Evolutionary conservation across 2,329 filamentous ascomycete species (phyloP).

Genomic region (Ceratocystis cubensis): DNA sequence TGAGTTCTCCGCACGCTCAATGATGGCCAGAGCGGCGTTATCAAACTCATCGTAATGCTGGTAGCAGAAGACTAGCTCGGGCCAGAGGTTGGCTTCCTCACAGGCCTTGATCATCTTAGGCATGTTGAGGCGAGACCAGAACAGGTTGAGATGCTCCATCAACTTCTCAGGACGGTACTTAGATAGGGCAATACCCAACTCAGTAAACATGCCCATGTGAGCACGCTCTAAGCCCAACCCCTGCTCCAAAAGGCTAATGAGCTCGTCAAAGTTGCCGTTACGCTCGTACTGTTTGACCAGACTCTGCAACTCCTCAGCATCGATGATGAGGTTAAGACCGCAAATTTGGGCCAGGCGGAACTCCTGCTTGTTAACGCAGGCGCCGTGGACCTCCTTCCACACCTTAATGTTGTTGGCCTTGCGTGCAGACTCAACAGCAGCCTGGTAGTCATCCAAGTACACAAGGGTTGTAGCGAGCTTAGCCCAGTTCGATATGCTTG

Average conservation of each 20-base stretch:
- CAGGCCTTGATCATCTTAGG: constrained; percentile 90
- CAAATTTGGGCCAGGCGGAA: constrained; percentile 98
- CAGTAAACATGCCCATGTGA: constrained; percentile 96
- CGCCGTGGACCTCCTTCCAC: constrained; percentile 96
- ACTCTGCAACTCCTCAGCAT: constrained; percentile 86
- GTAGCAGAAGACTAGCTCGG: constrained; percentile 94
- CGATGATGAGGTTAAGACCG: constrained; percentile 92
- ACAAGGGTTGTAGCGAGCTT: constrained; percentile 96
- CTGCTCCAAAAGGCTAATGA: constrained; percentile 86
- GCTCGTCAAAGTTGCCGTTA: constrained; percentile 96
- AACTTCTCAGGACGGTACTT: constrained; percentile 92
- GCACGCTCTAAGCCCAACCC: constrained; percentile 83
- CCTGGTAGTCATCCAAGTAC: constrained; percentile 94
- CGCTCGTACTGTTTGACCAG: constrained; percentile 94
- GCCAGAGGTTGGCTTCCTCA: constrained; percentile 93
- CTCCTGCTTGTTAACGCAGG: constrained; percentile 94
- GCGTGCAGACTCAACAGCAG: constrained; percentile 90
- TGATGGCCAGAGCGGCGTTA: constrained; percentile 92
- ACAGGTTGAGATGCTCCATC: constrained; percentile 97
- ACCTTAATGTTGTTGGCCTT: constrained; percentile 99
- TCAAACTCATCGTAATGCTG: constrained; percentile 98
- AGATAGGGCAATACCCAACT: constrained; percentile 78
- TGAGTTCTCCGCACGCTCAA: constrained; percentile 91
- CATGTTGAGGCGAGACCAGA: constrained; percentile 96
- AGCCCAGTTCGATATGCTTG: constrained; percentile 97